phyloP scores from a whole-genome alignment of 2,329 filamentous ascomycete species.

The Xylariaceae sp. region DNA sequence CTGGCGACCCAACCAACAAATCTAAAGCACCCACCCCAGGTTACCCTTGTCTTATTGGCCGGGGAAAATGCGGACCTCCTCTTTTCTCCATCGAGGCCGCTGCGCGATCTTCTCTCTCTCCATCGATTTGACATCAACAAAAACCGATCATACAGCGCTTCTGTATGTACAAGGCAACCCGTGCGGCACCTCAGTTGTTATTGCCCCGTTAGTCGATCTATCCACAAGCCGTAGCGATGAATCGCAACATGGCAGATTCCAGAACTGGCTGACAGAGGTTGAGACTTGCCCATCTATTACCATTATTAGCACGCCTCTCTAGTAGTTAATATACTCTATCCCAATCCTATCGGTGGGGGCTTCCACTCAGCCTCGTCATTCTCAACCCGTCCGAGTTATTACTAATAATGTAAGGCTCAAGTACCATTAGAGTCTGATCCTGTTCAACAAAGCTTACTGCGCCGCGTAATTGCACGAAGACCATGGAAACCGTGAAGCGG shows the following conservation, averaged over 20 bases:
- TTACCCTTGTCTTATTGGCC: slow-evolving; percentile 31
- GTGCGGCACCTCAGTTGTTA: slow-evolving; percentile 26
- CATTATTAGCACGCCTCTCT: slow-evolving; percentile 18
- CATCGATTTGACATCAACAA: slow-evolving; percentile 22
- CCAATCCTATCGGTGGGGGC: slow-evolving; percentile 30
- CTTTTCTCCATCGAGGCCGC: slow-evolving; percentile 35
- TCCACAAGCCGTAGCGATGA: slow-evolving; percentile 31
- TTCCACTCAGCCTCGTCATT: slow-evolving; percentile 36
- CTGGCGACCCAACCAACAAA: slow-evolving; percentile 26
- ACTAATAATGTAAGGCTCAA: slow-evolving; percentile 39
- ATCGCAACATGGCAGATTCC: slow-evolving; percentile 34
- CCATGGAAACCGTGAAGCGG: slow-evolving; percentile 42
- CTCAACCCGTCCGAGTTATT: slow-evolving; percentile 30
- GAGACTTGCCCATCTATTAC: slow-evolving; percentile 11
- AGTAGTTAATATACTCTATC: slow-evolving; percentile 30
- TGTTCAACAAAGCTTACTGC: slow-evolving; percentile 32
- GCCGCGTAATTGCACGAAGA: slow-evolving; percentile 23
- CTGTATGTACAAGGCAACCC: slow-evolving; percentile 19
- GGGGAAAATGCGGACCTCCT: slow-evolving; percentile 35
- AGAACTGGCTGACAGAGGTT: slow-evolving; percentile 29
- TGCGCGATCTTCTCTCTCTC: slow-evolving; percentile 24
- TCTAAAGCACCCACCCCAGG: slow-evolving; percentile 12
- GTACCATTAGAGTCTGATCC: slow-evolving; percentile 24
- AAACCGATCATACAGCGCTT: slow-evolving; percentile 25
- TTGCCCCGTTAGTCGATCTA: slow-evolving; percentile 27